phyloP scores from a whole-genome alignment of 73 alveolate genomes.

The Symbiodinium pilosum region DNA sequence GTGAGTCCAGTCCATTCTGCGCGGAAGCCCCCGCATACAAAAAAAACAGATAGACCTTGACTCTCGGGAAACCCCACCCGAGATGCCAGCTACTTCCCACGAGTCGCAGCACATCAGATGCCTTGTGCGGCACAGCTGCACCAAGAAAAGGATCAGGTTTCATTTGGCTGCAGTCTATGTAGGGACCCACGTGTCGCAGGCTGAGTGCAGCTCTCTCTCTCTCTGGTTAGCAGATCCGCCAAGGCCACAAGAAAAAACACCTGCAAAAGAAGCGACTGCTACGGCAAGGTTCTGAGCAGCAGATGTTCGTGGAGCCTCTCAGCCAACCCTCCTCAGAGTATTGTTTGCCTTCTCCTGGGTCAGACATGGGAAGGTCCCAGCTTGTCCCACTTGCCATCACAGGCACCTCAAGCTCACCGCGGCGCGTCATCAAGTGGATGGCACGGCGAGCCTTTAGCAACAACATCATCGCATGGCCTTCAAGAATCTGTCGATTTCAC shows the following conservation, averaged over 20 bases:
- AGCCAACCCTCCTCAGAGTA: constrained; percentile 48
- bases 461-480: background rate
- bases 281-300: background rate
- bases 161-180: too few species aligned
- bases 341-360: constrained; percentile 68
- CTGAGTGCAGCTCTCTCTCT: too few species aligned
- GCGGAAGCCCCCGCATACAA: background rate
- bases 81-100: background rate
- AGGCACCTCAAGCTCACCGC: constrained; percentile 90
- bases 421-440: constrained; percentile 67
- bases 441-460: constrained; percentile 64
- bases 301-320: background rate
- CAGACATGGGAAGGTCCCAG: background rate
- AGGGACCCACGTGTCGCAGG: too few species aligned
- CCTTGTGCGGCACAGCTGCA: too few species aligned
- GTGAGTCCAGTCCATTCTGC: background rate
- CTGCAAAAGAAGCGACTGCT: background rate
- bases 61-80: constrained; percentile 9
- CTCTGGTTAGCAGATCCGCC: too few species aligned
- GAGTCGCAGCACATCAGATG: too few species aligned
- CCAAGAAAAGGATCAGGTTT: too few species aligned
- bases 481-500: too few species aligned
- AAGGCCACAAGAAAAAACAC: too few species aligned
- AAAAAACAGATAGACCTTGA: background rate
- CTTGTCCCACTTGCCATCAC: background rate